Percentiles rank a stretch among this genome's conserved stretches.
Conservation (phyloP, 2,329 filamentous ascomycete genomes). For the Botrytis medusae region DNA sequence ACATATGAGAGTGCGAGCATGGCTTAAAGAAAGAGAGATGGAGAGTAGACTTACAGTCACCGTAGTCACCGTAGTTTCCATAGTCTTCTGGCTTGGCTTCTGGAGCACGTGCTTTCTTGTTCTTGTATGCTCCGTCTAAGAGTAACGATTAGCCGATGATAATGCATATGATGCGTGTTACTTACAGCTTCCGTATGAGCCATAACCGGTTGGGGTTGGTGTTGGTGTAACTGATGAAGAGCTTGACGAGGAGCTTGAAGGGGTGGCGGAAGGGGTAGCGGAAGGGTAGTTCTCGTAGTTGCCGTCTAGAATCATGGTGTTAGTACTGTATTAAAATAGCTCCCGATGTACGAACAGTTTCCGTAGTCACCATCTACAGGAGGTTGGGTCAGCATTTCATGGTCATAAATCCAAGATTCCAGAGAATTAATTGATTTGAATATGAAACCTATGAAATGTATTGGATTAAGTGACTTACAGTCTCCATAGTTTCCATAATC, state of each 20-base stretch:
- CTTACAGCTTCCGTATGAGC: slow-evolving; percentile 23
- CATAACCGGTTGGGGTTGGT: slow-evolving; percentile 21
- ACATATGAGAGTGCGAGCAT: slow-evolving; percentile 2
- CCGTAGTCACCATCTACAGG: slow-evolving; percentile 17
- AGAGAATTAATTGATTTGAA: neutral
- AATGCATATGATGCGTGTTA: neutral
- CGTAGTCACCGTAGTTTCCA: slow-evolving; percentile 3
- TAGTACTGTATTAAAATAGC: neutral
- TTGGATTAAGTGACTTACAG: neutral
- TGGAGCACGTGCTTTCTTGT: slow-evolving; percentile 19
- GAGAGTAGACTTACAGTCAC: neutral
- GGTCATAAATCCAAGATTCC: neutral
- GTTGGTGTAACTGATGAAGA: neutral
- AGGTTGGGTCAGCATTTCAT: slow-evolving; percentile 15
- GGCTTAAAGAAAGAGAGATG: neutral
- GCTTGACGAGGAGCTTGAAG: neutral
- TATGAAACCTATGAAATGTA: slow-evolving; percentile 5
- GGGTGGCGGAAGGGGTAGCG: neutral
- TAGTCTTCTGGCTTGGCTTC: slow-evolving; percentile 16
- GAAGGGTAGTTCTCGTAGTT: slow-evolving; percentile 18
- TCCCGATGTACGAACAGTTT: slow-evolving; percentile 1
- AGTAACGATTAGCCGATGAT: neutral
- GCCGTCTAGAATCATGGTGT: slow-evolving; percentile 8
- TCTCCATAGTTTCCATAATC: slow-evolving; percentile 21
- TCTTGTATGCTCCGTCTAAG: slow-evolving; percentile 19